Conservation (phyloP, 2,329 filamentous ascomycete genomes). For the Aspergillus fijiensis region DNA sequence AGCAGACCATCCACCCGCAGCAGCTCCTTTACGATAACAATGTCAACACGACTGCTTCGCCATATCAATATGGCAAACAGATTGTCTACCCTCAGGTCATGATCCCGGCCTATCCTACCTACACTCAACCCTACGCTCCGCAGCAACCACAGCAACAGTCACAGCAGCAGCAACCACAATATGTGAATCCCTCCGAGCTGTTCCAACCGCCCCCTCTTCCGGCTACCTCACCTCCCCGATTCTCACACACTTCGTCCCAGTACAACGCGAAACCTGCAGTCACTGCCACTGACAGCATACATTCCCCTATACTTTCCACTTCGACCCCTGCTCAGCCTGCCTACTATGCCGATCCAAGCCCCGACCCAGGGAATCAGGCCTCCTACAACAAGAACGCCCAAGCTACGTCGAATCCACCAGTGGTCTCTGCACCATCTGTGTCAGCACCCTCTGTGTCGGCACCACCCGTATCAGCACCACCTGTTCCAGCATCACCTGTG, state of each 20-base stretch:
- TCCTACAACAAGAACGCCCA: conserved; percentile 17
- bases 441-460: not conserved
- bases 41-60: conserved; percentile 28
- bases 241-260: conserved; percentile 27
- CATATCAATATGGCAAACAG: conserved; percentile 40
- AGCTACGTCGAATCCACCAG: conserved; percentile 8
- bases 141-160: conserved; percentile 33
- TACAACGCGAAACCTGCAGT: conserved; percentile 29
- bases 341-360: conserved; percentile 21
- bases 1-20: conserved; percentile 34
- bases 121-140: conserved; percentile 33
- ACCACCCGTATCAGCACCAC: conserved; percentile 1
- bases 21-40: conserved; percentile 40
- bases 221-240: conserved; percentile 30
- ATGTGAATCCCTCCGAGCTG: conserved; percentile 38
- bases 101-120: conserved; percentile 33
- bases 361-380: conserved; percentile 17
- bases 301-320: conserved; percentile 16
- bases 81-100: conserved; percentile 35
- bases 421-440: not conserved
- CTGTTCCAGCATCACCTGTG: conserved; percentile 3
- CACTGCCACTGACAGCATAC: conserved; percentile 22
- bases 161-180: conserved; percentile 30
- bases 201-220: conserved; percentile 37
- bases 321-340: conserved; percentile 20